Conservation (phyloP, 108 stramenopile genomes). For the Cyclostephanos invisitatus region DNA sequence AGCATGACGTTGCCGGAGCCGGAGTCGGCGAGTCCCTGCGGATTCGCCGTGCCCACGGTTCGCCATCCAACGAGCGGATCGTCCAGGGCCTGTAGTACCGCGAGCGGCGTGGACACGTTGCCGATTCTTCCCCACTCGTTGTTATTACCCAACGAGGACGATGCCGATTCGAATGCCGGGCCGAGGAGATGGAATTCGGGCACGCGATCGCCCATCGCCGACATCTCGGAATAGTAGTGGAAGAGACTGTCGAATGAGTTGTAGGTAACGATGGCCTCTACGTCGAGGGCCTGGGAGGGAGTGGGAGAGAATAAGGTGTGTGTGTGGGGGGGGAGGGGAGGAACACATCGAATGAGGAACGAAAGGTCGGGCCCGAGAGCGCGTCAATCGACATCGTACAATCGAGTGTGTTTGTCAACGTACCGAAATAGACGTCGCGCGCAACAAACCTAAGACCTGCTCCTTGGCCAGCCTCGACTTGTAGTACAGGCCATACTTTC, state of each 20-base stretch:
- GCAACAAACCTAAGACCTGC: constrained; percentile 58
- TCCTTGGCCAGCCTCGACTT: constrained; percentile 53
- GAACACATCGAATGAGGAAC: neutral
- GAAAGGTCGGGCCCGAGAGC: neutral
- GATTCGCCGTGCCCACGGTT: constrained; percentile 63
- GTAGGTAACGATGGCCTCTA: constrained; percentile 74
- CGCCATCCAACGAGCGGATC: constrained; percentile 82
- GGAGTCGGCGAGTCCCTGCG: constrained; percentile 54
- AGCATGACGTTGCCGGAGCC: constrained; percentile 73
- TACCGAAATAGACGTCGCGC: constrained; percentile 69
- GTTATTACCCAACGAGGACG: neutral
- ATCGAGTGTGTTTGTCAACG: constrained; percentile 9
- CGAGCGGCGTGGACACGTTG: constrained; percentile 65
- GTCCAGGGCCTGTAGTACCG: constrained; percentile 76
- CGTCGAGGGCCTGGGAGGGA: constrained; percentile 55
- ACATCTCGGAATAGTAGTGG: constrained; percentile 85
- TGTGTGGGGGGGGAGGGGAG: neutral
- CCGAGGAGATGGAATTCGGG: constrained; percentile 41
- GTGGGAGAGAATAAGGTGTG: constrained; percentile 10
- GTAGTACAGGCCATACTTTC: constrained; percentile 72
- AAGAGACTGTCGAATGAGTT: constrained; percentile 69
- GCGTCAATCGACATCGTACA: neutral
- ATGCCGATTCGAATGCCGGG: neutral
- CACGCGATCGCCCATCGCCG: constrained; percentile 68
- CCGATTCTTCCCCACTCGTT: constrained; percentile 60